Percentiles rank a stretch among this genome's conserved stretches.
phyloP scores from a whole-genome alignment of 768 basidiomycete genomes.

The Calocybe gangraenosa region DNA sequence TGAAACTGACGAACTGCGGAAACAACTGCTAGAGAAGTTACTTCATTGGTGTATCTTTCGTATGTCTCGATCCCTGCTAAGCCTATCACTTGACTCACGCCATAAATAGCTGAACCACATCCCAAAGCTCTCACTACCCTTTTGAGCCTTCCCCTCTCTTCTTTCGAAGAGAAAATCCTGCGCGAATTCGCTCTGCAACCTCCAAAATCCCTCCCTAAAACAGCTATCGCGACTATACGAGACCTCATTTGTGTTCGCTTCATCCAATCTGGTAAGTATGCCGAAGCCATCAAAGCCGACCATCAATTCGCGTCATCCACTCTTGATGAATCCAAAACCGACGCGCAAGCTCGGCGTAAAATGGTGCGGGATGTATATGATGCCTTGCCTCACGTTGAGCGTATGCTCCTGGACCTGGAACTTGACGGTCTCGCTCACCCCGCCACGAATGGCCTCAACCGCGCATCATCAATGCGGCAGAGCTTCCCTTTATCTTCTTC shows the following conservation, averaged over 20 bases:
- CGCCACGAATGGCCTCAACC: conserved; percentile 9
- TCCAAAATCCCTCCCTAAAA: conserved; percentile 39
- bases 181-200: conserved; percentile 56
- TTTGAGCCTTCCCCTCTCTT: conserved; percentile 59
- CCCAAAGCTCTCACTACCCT: conserved; percentile 55
- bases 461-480: conserved; percentile 20
- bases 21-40: conserved; percentile 52
- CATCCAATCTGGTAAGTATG: conserved; percentile 65
- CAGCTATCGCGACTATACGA: conserved; percentile 57
- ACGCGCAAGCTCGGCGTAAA: conserved; percentile 53
- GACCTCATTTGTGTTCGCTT: conserved; percentile 79
- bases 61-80: conserved; percentile 32
- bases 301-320: conserved; percentile 50
- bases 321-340: conserved; percentile 30
- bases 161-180: conserved; percentile 58
- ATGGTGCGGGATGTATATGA: conserved; percentile 70
- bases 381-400: conserved; percentile 59
- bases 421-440: conserved; percentile 30
- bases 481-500: conserved; percentile 21
- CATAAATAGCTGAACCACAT: conserved; percentile 51
- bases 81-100: not conserved
- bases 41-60: conserved; percentile 68
- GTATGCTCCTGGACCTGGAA: conserved; percentile 57
- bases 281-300: conserved; percentile 75
- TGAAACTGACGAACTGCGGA: conserved; percentile 50